A percentile compares a stretch with the other conserved stretches of the same genome.
Conservation (phyloP, 2,329 filamentous ascomycete genomes). For the Cercospora janseana region DNA sequence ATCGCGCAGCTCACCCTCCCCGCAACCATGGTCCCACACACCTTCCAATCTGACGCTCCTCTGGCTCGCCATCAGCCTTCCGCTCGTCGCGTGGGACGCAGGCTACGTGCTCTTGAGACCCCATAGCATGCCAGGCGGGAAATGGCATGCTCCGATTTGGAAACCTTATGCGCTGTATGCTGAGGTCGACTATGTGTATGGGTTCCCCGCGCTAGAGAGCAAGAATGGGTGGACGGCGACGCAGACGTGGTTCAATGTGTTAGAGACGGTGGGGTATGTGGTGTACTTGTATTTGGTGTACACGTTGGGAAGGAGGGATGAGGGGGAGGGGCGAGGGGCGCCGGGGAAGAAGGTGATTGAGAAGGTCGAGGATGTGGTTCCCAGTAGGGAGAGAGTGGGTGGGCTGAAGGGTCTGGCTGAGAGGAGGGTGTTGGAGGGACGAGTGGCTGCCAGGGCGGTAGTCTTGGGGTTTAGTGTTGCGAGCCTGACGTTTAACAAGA, state of each 20-base stretch:
- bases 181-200: conserved; percentile 76
- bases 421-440: conserved; percentile 53
- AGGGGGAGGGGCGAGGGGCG: conserved; percentile 39
- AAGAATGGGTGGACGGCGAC: conserved; percentile 74
- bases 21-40: conserved; percentile 55
- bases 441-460: conserved; percentile 54
- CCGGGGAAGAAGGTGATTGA: conserved; percentile 34
- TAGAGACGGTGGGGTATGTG: conserved; percentile 66
- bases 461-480: conserved; percentile 59
- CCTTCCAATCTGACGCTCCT: conserved; percentile 59
- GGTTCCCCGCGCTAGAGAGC: conserved; percentile 66
- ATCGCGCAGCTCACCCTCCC: conserved; percentile 38
- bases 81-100: conserved; percentile 78
- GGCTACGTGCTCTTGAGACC: conserved; percentile 77
- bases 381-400: conserved; percentile 43
- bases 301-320: conserved; percentile 40
- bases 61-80: conserved; percentile 74
- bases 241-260: conserved; percentile 66
- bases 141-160: conserved; percentile 69
- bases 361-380: not conserved
- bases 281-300: conserved; percentile 59
- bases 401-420: conserved; percentile 49
- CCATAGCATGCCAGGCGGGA: conserved; percentile 75
- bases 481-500: conserved; percentile 67
- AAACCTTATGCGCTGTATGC: conserved; percentile 78